Conservation (phyloP, 139 green algal genomes). For the Auxenochlorella pyrenoidosa region DNA sequence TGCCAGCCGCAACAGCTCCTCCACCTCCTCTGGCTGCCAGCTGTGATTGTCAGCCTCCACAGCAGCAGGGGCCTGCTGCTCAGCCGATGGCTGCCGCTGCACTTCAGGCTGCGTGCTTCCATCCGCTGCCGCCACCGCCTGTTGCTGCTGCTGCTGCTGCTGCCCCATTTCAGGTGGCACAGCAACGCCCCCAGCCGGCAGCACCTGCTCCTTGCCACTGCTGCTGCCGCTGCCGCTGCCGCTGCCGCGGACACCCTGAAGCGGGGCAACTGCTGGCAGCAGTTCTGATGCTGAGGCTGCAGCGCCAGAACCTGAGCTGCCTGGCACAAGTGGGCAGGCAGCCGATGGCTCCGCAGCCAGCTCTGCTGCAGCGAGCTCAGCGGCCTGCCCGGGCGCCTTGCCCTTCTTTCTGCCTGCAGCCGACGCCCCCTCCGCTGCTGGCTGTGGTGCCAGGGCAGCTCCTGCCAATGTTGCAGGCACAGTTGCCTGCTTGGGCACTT, state of each 20-base stretch:
- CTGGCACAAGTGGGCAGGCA: background rate
- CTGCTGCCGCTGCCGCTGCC: too few relatives aligned
- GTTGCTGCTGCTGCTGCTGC: background rate
- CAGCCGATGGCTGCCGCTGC: background rate
- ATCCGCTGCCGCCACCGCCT: background rate
- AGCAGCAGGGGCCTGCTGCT: background rate
- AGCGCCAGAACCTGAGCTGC: background rate
- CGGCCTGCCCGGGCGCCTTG: too few relatives aligned
- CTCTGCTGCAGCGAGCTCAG: too few relatives aligned
- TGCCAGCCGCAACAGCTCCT: background rate
- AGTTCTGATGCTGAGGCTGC: background rate
- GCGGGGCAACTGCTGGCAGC: too few relatives aligned
- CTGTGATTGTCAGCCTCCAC: background rate
- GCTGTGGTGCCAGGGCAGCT: too few relatives aligned
- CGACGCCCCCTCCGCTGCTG: too few relatives aligned
- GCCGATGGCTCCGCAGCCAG: too few relatives aligned
- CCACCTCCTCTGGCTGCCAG: background rate
- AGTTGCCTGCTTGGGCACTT: background rate
- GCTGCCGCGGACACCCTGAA: too few relatives aligned
- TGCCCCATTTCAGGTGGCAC: background rate
- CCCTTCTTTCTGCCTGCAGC: too few relatives aligned
- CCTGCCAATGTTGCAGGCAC: background rate
- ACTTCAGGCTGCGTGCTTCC: too few relatives aligned
- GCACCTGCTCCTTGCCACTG: too few relatives aligned
- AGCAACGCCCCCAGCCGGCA: too few relatives aligned